Conservation (phyloP, 2,329 filamentous ascomycete genomes). For the Thielaviopsis populi region DNA sequence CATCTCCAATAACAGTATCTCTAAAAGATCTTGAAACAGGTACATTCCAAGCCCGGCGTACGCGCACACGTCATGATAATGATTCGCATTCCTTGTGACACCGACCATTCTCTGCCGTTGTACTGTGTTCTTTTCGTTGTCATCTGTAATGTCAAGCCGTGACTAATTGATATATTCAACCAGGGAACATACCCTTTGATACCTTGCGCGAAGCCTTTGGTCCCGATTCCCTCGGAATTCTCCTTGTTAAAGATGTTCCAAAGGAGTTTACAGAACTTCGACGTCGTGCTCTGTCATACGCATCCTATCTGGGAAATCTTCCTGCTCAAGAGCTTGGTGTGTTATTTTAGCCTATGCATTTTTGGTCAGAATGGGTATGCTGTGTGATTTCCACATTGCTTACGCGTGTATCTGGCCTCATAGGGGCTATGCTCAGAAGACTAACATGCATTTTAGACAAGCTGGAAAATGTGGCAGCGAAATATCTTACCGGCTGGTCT, state of each 20-base stretch:
- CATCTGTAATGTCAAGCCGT: constrained; percentile 16
- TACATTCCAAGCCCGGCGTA: constrained; percentile 20
- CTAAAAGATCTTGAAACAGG: constrained; percentile 45
- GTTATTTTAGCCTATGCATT: constrained; percentile 18
- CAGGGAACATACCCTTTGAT: constrained; percentile 52
- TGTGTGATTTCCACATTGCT: background rate
- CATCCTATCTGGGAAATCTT: constrained; percentile 77
- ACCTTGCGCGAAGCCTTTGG: constrained; percentile 71
- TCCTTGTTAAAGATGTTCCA: constrained; percentile 80
- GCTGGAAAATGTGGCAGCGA: constrained; percentile 44
- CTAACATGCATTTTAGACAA: constrained; percentile 27
- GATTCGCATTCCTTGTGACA: no score
- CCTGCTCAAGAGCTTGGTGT: constrained; percentile 55
- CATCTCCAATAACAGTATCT: constrained; percentile 45
- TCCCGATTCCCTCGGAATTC: constrained; percentile 76
- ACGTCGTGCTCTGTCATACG: constrained; percentile 62
- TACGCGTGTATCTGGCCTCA: background rate
- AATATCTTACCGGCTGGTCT: constrained; percentile 62
- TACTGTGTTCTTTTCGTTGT: background rate
- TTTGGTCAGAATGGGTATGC: background rate
- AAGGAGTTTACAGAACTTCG: constrained; percentile 56
- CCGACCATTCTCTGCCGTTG: no score
- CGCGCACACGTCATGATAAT: background rate
- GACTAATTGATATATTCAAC: constrained; percentile 3
- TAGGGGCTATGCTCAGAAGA: background rate